Conservation (phyloP, 2,329 filamentous ascomycete species). For the Xylaria arbuscula region DNA sequence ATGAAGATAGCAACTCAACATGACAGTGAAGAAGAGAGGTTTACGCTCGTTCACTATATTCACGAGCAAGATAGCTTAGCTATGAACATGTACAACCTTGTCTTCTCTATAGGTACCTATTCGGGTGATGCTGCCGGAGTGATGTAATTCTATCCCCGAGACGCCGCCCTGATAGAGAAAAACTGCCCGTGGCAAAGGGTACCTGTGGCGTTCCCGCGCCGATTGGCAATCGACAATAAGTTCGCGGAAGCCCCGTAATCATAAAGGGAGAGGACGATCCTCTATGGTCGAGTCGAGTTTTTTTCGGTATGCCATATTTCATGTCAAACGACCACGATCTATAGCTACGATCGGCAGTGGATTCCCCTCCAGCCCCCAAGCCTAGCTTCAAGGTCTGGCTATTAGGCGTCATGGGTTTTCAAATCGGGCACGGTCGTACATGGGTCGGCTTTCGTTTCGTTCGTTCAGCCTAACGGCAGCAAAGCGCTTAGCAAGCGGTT, state of each 20-base stretch:
- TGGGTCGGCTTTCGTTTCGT: slow-evolving; percentile 46
- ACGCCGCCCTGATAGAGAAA: slow-evolving; percentile 6
- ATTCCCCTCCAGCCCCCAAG: neutral
- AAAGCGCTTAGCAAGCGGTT: slow-evolving; percentile 54
- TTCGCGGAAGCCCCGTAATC: neutral
- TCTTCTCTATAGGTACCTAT: slow-evolving; percentile 16
- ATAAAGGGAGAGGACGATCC: neutral
- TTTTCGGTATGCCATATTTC: neutral
- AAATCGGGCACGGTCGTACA: slow-evolving; percentile 48
- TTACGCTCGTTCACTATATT: slow-evolving; percentile 26
- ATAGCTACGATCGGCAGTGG: neutral
- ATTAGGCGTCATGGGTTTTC: slow-evolving; percentile 40
- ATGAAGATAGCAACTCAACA: neutral
- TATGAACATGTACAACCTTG: slow-evolving; percentile 10
- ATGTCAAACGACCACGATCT: slow-evolving; percentile 1
- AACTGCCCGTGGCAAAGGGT: slow-evolving; percentile 1
- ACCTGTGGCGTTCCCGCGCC: slow-evolving; percentile 1
- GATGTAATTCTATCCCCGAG: slow-evolving; percentile 12
- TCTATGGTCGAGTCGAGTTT: too few relatives aligned
- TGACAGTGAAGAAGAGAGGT: neutral
- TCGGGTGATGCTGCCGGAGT: neutral
- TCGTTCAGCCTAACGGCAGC: slow-evolving; percentile 53
- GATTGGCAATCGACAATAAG: neutral
- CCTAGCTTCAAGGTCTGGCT: neutral
- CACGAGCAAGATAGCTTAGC: slow-evolving; percentile 25